Percentiles rank a stretch among this genome's conserved stretches.
These are phyloP conservation scores for Rostrohypoxylon terebratum DNA, from an alignment of 495 filamentous ascomycete genomes.

Conservation along the genomic window DNA sequence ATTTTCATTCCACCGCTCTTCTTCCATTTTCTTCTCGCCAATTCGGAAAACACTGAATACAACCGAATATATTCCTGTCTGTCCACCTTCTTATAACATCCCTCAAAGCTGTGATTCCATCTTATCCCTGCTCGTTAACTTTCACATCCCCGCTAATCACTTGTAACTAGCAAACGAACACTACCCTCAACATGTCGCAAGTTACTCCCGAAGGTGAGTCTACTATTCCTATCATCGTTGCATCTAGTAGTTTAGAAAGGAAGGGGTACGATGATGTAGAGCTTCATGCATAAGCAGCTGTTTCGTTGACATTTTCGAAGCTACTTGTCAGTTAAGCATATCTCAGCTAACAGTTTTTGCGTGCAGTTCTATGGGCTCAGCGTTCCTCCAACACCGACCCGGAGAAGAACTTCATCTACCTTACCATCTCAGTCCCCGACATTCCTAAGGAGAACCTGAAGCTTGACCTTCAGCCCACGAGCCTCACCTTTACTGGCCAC, in stretches of 20 bases:
- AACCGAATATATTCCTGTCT: not conserved
- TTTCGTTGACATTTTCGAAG: not conserved
- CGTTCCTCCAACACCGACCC: slow-evolving; percentile 84
- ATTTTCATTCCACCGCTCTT: slow-evolving; percentile 34
- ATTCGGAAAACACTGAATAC: slow-evolving; percentile 20
- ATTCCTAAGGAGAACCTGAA: slow-evolving; percentile 75
- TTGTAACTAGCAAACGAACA: not conserved
- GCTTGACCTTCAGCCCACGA: slow-evolving; percentile 80
- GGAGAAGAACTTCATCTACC: slow-evolving; percentile 90
- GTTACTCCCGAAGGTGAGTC: slow-evolving; percentile 51
- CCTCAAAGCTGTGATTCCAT: not conserved
- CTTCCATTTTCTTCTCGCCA: slow-evolving; percentile 35
- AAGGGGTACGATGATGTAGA: not conserved
- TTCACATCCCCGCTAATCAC: not conserved
- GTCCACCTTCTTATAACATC: slow-evolving; percentile 6
- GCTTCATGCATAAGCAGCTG: not conserved
- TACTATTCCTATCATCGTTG: not conserved
- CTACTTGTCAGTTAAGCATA: not conserved
- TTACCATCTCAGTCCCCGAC: slow-evolving; percentile 88
- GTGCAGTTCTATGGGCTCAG: slow-evolving; percentile 93
- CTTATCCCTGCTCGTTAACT: slow-evolving; percentile 4
- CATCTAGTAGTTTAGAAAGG: not conserved
- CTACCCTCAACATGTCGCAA: slow-evolving; percentile 45
- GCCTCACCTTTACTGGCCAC: slow-evolving; percentile 82
- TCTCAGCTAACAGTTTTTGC: slow-evolving; percentile 34